A percentile compares a stretch with the other conserved stretches of the same genome.
Evolutionary conservation across 495 filamentous ascomycete genomes (phyloP).

Genomic region (Talaromyces nanjingensis): DNA sequence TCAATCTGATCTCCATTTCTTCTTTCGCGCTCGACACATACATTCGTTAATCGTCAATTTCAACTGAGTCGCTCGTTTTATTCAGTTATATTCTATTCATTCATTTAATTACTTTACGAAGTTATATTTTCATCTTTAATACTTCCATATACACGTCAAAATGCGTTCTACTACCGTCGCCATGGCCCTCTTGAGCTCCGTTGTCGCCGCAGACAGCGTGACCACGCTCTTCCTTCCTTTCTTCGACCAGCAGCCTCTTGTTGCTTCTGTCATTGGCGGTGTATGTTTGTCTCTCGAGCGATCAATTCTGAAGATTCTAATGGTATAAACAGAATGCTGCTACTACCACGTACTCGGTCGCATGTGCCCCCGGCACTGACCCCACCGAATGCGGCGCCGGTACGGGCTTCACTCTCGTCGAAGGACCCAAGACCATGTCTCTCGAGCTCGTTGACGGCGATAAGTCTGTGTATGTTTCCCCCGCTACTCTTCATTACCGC

Average conservation of each 20-base stretch:
- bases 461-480: constrained; percentile 11
- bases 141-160: neutral
- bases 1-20: neutral
- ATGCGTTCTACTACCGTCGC: constrained; percentile 5
- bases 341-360: constrained; percentile 33
- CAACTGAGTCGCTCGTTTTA: neutral
- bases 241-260: constrained; percentile 27
- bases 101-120: neutral
- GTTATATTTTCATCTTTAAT: neutral
- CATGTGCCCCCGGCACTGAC: constrained; percentile 29
- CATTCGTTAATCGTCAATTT: neutral
- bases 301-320: constrained; percentile 3
- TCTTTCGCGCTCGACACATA: neutral
- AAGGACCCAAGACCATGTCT: constrained; percentile 20
- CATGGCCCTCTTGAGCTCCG: constrained; percentile 13
- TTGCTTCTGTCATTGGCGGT: constrained; percentile 31
- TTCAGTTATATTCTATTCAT: neutral
- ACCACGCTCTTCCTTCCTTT: constrained; percentile 29
- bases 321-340: constrained; percentile 17
- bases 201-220: constrained; percentile 25
- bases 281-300: constrained; percentile 12
- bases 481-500: neutral
- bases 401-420: constrained; percentile 22
- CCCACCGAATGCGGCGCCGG: constrained; percentile 27
- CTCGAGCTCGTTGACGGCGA: constrained; percentile 14